These are phyloP conservation scores for Colletotrichum shisoi DNA, from an alignment of 2,329 filamentous ascomycete species.

Conservation along the genomic window DNA sequence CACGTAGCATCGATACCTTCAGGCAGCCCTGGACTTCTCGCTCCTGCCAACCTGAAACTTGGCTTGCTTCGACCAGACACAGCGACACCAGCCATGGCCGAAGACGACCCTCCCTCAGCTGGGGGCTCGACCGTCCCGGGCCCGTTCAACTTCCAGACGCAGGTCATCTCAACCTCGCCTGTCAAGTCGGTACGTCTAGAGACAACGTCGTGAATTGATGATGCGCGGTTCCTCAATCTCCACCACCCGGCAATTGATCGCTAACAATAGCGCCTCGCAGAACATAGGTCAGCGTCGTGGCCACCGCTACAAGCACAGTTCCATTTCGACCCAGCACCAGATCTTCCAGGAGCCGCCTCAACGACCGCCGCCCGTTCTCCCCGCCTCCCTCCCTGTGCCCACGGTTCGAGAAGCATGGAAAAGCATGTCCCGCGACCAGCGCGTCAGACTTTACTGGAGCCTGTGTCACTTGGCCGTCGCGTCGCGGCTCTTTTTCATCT, in stretches of 20 bases:
- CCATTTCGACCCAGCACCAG: conserved; percentile 85
- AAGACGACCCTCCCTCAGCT: conserved; percentile 43
- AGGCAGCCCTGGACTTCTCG: conserved; percentile 31
- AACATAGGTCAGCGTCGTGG: conserved; percentile 90
- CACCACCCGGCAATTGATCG: conserved; percentile 5
- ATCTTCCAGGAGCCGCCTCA: conserved; percentile 93
- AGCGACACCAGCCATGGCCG: conserved; percentile 48
- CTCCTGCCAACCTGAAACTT: conserved; percentile 18
- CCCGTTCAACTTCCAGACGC: conserved; percentile 95
- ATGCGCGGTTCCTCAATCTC: conserved; percentile 18
- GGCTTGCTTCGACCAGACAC: conserved; percentile 40
- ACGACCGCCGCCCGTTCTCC: conserved; percentile 84
- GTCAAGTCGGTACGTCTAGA: conserved; percentile 73
- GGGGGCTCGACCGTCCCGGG: conserved; percentile 55
- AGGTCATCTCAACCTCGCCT: conserved; percentile 75
- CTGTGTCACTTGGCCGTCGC: conserved; percentile 86
- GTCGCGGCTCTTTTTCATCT: conserved; percentile 83
- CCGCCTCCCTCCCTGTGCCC: conserved; percentile 89
- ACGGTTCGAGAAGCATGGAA: conserved; percentile 86
- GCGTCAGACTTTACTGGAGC: conserved; percentile 84
- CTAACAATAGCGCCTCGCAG: conserved; percentile 53
- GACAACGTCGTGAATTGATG: background rate
- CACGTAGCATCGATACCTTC: conserved; percentile 39
- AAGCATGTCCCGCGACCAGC: conserved; percentile 90
- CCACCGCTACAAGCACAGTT: conserved; percentile 97